A percentile compares a stretch with the other conserved stretches of the same genome.
Conservation (phyloP, 2,329 filamentous ascomycete species). For the Phialophora chinensis region DNA sequence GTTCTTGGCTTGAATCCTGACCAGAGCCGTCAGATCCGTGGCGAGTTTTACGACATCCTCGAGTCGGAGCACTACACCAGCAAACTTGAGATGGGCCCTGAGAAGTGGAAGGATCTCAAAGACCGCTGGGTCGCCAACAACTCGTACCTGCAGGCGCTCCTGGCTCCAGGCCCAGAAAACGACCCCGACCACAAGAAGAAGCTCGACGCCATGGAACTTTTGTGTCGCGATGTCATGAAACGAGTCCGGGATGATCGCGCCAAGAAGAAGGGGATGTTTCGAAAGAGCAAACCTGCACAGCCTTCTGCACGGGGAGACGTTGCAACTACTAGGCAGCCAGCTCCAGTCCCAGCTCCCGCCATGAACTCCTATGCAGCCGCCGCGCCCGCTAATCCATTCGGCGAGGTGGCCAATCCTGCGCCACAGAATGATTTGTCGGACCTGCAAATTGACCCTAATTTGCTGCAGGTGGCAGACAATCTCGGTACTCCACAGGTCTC, state of each 20-base stretch:
- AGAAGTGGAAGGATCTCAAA: conserved; percentile 75
- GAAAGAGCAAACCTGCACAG: conserved; percentile 43
- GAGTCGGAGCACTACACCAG: conserved; percentile 71
- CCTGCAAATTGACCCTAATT: conserved; percentile 68
- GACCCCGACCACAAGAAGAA: conserved; percentile 63
- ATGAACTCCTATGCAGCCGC: conserved; percentile 39
- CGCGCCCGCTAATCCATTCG: conserved; percentile 29
- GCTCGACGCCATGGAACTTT: conserved; percentile 69
- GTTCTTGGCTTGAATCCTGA: conserved; percentile 71
- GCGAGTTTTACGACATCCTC: conserved; percentile 70
- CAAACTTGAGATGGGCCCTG: conserved; percentile 73
- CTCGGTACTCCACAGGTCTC: conserved; percentile 47
- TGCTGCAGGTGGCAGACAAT: conserved; percentile 63
- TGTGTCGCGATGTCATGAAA: conserved; percentile 80
- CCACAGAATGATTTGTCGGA: conserved; percentile 46
- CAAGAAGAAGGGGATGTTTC: conserved; percentile 50
- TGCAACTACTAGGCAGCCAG: conserved; percentile 43
- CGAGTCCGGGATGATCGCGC: conserved; percentile 71
- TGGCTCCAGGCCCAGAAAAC: conserved; percentile 55
- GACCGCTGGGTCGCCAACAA: conserved; percentile 68
- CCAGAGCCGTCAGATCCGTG: conserved; percentile 69
- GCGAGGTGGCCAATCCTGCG: conserved; percentile 22
- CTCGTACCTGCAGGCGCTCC: conserved; percentile 60
- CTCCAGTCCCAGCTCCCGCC: conserved; percentile 42
- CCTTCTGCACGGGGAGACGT: conserved; percentile 50